Evolutionary conservation across 805 yeast species (phyloP), one percentile per base, ranked within the genome.

Genomic region (Candida vaughaniae): DNA sequence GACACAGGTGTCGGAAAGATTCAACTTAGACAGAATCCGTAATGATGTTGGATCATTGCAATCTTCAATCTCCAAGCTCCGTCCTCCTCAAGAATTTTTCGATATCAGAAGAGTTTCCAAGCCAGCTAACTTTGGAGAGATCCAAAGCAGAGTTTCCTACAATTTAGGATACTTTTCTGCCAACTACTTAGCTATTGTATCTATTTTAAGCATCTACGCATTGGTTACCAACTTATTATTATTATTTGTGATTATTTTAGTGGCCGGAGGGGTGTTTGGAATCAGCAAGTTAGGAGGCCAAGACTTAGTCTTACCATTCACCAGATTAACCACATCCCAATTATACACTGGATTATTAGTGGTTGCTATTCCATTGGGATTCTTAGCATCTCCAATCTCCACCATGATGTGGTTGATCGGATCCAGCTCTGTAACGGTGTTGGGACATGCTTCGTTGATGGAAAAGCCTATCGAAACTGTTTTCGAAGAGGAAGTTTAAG

Each of bases 381-480:
- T 93, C 52, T 68, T 88, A 45, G 95, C 97, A 16, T 82, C 91
- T 47, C 97, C 98, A 18, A 71, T 93, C 45, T 77, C 91, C 35
- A 85, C 97, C 4, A 60, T 93, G 60, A 73, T 93, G 70, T 93
- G 98, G 98, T 76, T 91, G 49, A 75, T 85, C 49, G 93, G 95
- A 50, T 85, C 95, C 11, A 82, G 93, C 26, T 82, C 83, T 18
- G 82, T 82, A 32, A 60, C 84, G 25, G 85, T 91, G 27, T 66
- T 89, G 31, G 75, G 88, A 3, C 99, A 93, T 62, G 99, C 97
- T 31, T 71, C 90, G 3, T 69, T 91, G 45, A 73, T 93, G 77
- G 98, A 93, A 57, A 93, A 91, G 66, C 99, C 99, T 15, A 82
- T 90, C 43, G 98, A 93, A 66, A 81, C 91, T 25, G 90, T 91